Base-by-base conservation (phyloP, 805 yeast genomes). In the Tetrapisispora namnaoensis region DNA sequence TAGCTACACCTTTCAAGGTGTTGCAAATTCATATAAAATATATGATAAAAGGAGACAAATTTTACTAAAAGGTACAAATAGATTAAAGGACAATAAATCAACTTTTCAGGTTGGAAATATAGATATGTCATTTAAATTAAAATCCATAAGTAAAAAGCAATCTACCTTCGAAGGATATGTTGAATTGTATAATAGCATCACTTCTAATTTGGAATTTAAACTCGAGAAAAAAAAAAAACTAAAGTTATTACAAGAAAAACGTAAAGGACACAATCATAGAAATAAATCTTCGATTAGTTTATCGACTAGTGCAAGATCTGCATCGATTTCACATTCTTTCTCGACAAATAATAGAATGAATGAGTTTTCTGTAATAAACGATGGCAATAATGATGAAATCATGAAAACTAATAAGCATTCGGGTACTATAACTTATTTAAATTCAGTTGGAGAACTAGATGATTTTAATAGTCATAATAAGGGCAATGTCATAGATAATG, bases 21-120 rank as follows among this genome's bases (percentile, higher is more conserved):
- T 47, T 2, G 54, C 59, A 14, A 43, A 49, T 9, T 62, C 66
- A 65, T 63, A 59, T 45, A 55, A 56, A 9, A 44, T 64, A 16
- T 55, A 54, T 46, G 67, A 64, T 46, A 58, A 50, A 27, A 53
- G 52, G 35, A 44, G 56, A 37, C 24, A 28, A 28, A 4, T 27
- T n/a, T 18, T 36, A 18, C 18, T 42, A 22, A 42, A 28, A 22
- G 47, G 37, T 30, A 37, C 37, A 18, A 44, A 44, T 34, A 45
- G 27, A 24, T 37, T 37, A 14, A 44, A 44, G 20, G 35, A 36
- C 14, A 36, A 37, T 42, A 30, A 39, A 30, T 38, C 38, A 21
- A 27, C 50, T 47, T 20, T 53, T 54, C 8, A 34, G 24, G 51
- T 58, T 6, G 67, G 67, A 9, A 61, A 61, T 20, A 53, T 63